Conservation (phyloP, 2,329 filamentous ascomycete species). For the Colletotrichum higginsianum region DNA sequence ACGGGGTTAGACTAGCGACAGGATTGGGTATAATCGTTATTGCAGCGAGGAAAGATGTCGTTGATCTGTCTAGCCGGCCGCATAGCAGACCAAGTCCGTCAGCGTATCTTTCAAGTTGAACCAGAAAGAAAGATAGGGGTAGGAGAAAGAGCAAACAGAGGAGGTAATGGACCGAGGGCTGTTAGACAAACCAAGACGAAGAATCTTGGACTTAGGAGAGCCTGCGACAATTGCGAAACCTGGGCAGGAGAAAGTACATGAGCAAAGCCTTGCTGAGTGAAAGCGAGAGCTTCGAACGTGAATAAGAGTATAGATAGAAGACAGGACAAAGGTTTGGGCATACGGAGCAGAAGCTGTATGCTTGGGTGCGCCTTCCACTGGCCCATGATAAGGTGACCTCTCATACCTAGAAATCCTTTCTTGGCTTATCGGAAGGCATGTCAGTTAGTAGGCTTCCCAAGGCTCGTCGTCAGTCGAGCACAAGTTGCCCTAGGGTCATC, state of each 20-base stretch:
- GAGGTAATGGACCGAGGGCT: not conserved
- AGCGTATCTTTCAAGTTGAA: not conserved
- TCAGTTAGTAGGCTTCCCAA: not conserved
- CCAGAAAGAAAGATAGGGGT: not conserved
- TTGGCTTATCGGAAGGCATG: not conserved
- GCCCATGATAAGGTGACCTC: not conserved
- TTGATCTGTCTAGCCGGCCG: not conserved
- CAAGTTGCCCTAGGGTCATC: not conserved
- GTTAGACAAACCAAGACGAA: not conserved
- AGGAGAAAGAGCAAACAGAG: no score
- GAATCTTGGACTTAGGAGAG: not conserved
- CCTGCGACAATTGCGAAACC: no score
- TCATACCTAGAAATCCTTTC: not conserved
- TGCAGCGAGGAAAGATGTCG: not conserved
- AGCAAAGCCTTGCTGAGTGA: not conserved
- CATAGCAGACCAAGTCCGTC: not conserved
- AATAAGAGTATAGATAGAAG: not conserved
- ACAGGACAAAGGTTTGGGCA: not conserved
- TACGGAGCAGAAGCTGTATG: not conserved
- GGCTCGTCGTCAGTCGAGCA: not conserved
- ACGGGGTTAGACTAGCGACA: not conserved
- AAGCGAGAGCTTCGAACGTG: no score
- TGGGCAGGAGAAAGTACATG: no score
- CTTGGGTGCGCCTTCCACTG: not conserved
- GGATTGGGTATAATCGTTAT: not conserved